Percentiles rank a stretch among this genome's conserved stretches.
Conservation (phyloP, 2,329 filamentous ascomycete species). For the Zymoseptoria crescenta region DNA sequence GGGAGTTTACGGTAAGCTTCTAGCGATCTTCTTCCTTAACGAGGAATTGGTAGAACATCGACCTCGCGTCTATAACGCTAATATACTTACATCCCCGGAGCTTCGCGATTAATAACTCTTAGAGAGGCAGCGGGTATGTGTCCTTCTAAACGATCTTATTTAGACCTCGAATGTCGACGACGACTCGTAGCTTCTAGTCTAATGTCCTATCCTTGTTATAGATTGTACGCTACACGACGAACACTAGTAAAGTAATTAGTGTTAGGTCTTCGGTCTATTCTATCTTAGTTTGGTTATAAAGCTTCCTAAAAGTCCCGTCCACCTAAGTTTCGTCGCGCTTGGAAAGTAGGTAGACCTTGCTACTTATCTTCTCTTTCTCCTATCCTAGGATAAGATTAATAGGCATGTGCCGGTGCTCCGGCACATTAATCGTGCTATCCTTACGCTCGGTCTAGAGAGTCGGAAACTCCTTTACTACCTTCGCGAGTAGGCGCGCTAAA, state of each 20-base stretch:
- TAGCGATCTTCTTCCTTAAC: background rate
- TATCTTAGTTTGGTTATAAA: background rate
- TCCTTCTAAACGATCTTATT: conserved; percentile 1
- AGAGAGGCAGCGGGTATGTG: background rate
- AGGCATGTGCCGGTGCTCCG: background rate
- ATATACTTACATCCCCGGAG: background rate
- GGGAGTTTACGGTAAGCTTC: background rate
- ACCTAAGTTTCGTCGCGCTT: background rate
- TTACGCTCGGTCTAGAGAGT: background rate
- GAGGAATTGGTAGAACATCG: conserved; percentile 1
- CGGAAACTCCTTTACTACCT: background rate
- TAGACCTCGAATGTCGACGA: background rate
- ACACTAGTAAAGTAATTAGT: background rate
- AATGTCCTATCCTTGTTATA: background rate
- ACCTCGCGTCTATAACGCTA: background rate
- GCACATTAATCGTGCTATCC: background rate
- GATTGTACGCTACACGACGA: background rate
- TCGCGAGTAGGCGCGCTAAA: background rate
- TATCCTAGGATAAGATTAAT: background rate
- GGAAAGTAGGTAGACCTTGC: background rate
- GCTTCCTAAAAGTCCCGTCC: too few species aligned
- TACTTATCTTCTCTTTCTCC: background rate
- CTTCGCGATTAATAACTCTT: background rate
- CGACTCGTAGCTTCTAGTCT: background rate
- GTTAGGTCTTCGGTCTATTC: background rate